Conservation (phyloP, 768 basidiomycete genomes). For the Mycena latifolia region DNA sequence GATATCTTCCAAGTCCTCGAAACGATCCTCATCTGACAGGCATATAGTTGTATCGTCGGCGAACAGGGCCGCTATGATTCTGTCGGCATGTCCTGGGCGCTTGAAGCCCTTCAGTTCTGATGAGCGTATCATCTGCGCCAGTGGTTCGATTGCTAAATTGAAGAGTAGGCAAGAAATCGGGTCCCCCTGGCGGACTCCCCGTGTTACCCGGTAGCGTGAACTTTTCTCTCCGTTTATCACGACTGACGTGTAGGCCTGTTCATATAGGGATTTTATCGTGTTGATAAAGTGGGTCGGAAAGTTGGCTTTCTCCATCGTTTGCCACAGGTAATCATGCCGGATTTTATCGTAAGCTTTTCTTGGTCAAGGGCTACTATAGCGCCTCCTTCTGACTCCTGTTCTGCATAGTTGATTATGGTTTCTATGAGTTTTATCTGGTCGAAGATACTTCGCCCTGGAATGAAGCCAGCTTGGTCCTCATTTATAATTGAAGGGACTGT, state of each 20-base stretch:
- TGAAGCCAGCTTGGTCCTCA: slow-evolving; percentile 38
- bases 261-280: slow-evolving; percentile 35
- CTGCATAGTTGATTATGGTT: slow-evolving; percentile 20
- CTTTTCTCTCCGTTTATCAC: slow-evolving; percentile 33
- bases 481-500: slow-evolving; percentile 2
- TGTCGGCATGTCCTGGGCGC: slow-evolving; percentile 32
- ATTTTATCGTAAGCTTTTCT: slow-evolving; percentile 30
- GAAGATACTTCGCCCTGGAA: slow-evolving; percentile 36
- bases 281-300: too few relatives aligned
- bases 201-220: slow-evolving; percentile 25
- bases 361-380: slow-evolving; percentile 19
- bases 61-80: slow-evolving; percentile 50
- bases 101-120: slow-evolving; percentile 45
- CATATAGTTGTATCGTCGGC: slow-evolving; percentile 57
- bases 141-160: slow-evolving; percentile 55
- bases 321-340: slow-evolving; percentile 30
- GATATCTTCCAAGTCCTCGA: slow-evolving; percentile 38
- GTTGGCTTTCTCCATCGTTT: background rate
- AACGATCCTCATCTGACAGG: slow-evolving; percentile 45
- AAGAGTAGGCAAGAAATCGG: slow-evolving; percentile 54
- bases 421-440: slow-evolving; percentile 39
- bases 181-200: slow-evolving; percentile 47
- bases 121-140: slow-evolving; percentile 44
- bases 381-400: slow-evolving; percentile 20
- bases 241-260: slow-evolving; percentile 7